Percentiles rank a stretch among this genome's conserved stretches.
phyloP scores from a whole-genome alignment of 2,329 filamentous ascomycete genomes.

The Tolypocladium endophyticum region DNA sequence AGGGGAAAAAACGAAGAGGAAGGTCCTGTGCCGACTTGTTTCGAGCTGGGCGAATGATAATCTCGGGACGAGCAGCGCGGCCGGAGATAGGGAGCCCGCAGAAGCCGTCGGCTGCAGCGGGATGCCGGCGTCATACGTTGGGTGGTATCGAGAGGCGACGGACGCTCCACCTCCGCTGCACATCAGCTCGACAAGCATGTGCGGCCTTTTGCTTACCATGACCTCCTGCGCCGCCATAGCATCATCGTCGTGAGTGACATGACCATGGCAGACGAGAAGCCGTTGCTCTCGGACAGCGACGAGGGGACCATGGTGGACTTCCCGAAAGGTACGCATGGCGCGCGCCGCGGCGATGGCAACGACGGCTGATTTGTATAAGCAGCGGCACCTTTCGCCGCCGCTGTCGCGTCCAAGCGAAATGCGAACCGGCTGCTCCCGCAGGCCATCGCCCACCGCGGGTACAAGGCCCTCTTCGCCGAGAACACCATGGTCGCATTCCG shows the following conservation, averaged over 20 bases:
- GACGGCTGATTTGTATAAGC: background rate
- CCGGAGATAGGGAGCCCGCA: background rate
- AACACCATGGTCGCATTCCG: slow-evolving; percentile 76
- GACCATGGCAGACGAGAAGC: background rate
- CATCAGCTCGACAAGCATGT: background rate
- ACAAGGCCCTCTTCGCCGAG: slow-evolving; percentile 69
- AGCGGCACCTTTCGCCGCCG: slow-evolving; percentile 18
- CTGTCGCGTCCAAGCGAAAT: slow-evolving; percentile 16
- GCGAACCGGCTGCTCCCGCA: slow-evolving; percentile 42
- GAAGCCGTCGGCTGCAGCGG: background rate
- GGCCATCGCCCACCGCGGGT: slow-evolving; percentile 69
- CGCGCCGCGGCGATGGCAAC: background rate
- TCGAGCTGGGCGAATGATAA: background rate
- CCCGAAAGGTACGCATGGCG: background rate
- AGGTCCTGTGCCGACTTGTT: background rate
- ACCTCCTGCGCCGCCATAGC: background rate
- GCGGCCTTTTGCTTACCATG: background rate
- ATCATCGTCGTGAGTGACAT: background rate
- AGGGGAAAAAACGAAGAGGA: too few relatives aligned
- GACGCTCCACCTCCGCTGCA: background rate
- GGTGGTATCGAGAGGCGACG: background rate
- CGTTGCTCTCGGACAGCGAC: background rate
- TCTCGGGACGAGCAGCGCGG: background rate
- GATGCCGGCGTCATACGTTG: background rate
- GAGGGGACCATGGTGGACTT: background rate